phyloP scores from a whole-genome alignment of 2,329 filamentous ascomycete species.

The Colletotrichum sublineola region DNA sequence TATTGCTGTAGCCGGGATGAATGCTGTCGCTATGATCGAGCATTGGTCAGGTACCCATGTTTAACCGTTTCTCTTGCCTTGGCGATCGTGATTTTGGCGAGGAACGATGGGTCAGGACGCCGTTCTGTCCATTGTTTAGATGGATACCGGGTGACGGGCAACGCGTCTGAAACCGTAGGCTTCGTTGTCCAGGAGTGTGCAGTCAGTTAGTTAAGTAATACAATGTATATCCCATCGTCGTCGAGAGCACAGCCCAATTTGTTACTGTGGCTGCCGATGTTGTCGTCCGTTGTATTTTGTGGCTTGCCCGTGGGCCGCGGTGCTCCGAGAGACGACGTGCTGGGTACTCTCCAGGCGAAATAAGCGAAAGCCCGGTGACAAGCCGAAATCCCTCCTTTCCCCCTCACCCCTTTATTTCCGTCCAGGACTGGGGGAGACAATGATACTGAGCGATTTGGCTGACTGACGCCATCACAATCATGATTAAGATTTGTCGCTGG shows the following conservation, averaged over 20 bases:
- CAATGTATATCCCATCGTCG: slow-evolving; percentile 1
- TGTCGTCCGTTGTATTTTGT: slow-evolving; percentile 13
- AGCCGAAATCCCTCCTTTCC: slow-evolving; percentile 25
- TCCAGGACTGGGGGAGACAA: not conserved
- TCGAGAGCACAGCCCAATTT: not conserved
- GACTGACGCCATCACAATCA: slow-evolving; percentile 3
- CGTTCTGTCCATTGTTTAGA: not conserved
- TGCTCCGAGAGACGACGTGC: slow-evolving; percentile 14
- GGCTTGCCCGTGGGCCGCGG: slow-evolving; percentile 6
- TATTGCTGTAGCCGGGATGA: not conserved
- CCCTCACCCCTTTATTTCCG: slow-evolving; percentile 18
- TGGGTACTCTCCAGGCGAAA: slow-evolving; percentile 21
- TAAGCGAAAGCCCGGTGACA: slow-evolving; percentile 29
- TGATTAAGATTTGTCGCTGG: slow-evolving; percentile 6
- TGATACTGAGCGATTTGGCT: slow-evolving; percentile 6
- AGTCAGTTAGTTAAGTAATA: not conserved
- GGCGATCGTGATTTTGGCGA: not conserved
- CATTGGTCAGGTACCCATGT: slow-evolving; percentile 25
- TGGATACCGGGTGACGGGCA: slow-evolving; percentile 9
- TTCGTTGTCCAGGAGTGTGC: slow-evolving; percentile 1
- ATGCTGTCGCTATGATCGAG: slow-evolving; percentile 11
- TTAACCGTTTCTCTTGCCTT: slow-evolving; percentile 19
- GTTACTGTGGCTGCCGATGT: slow-evolving; percentile 19
- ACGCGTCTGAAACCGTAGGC: slow-evolving; percentile 13
- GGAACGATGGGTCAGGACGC: not conserved